Conservation (phyloP, 169 alveolate genomes). For the Cryptosporidium sp. region DNA sequence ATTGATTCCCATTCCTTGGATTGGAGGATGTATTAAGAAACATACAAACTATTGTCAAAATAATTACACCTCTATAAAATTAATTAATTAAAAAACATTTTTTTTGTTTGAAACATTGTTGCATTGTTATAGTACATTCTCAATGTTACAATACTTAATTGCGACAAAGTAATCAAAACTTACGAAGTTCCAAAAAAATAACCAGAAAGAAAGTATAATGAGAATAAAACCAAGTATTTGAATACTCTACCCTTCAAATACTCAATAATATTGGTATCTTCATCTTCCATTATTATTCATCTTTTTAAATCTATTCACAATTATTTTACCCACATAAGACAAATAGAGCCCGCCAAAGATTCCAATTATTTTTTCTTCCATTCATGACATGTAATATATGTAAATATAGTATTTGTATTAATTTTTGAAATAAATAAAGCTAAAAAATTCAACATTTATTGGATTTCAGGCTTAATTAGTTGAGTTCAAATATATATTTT, state of each 20-base stretch:
- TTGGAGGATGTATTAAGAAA: slow-evolving; percentile 55
- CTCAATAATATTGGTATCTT: neutral
- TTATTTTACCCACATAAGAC: neutral
- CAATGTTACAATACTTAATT: neutral
- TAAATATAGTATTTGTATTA: no score
- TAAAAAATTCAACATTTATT: neutral
- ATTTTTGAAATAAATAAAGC: neutral
- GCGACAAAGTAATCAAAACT: neutral
- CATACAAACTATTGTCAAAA: slow-evolving; percentile 40
- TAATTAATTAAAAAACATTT: neutral
- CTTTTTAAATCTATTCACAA: neutral
- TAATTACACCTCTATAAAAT: slow-evolving; percentile 34
- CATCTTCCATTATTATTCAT: slow-evolving; percentile 3
- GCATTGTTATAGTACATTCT: neutral
- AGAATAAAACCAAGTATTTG: neutral
- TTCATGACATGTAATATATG: neutral
- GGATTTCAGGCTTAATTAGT: neutral
- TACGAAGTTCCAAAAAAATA: slow-evolving; percentile 45
- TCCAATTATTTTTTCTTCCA: neutral
- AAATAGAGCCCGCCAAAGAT: neutral
- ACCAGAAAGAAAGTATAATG: slow-evolving; percentile 2
- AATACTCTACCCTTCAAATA: neutral
- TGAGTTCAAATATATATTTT: neutral
- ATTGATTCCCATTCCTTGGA: neutral
- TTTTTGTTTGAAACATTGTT: neutral